Evolutionary conservation across 2,329 filamentous ascomycete species (phyloP), one percentile per base, ranked within the genome.

Genomic region (Phaeoacremonium minimum): DNA sequence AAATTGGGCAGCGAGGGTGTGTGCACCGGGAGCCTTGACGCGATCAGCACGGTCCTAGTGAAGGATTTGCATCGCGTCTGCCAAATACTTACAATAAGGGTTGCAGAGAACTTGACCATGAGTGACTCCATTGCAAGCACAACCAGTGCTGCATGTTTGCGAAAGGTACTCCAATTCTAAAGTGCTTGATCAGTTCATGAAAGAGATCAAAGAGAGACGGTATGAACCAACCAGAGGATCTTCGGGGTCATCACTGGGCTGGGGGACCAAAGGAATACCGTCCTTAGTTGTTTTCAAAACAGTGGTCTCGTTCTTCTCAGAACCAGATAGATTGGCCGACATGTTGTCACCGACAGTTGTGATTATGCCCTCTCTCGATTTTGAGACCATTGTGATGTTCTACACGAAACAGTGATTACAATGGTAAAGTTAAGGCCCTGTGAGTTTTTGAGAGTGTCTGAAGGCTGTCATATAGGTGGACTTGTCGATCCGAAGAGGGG

Each of bases 91-190:
- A 42, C 42, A 18, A 45, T 36, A 4, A 45, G n/a, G 3, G 40
- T 45, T 14, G 32, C 36, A 4, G 43, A 40, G 37, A 42, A 45
- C 35, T 45, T 45, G 34, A 45, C 40, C 16, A 45, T 29, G 9
- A 45, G 32, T 7, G 43, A 45, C 18, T 39, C 43, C n/a, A 45
- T n/a, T 9, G 43, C 43, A n/a, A 45, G 37, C n/a, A 43, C 30
- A 17, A 43, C 20, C 26, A 45, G 33, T 26, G 43, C 43, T 3
- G 37, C 37, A 18, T 45, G 43, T 28, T 45, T 45, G 30, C 35
- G 37, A 13, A 18, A 17, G 16, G 32, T 29, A 30, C 34, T 43
- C 43, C 43, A 45, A 31, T 45, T 45, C 43, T 45, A n/a, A 17
- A 26, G 14, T 16, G 15, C 22, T 15, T 35, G 17, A 17, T 33